Evolutionary conservation across 2,329 filamentous ascomycete genomes (phyloP), one percentile per base, ranked within the genome.

Genomic region (Colletotrichum plurivorum): DNA sequence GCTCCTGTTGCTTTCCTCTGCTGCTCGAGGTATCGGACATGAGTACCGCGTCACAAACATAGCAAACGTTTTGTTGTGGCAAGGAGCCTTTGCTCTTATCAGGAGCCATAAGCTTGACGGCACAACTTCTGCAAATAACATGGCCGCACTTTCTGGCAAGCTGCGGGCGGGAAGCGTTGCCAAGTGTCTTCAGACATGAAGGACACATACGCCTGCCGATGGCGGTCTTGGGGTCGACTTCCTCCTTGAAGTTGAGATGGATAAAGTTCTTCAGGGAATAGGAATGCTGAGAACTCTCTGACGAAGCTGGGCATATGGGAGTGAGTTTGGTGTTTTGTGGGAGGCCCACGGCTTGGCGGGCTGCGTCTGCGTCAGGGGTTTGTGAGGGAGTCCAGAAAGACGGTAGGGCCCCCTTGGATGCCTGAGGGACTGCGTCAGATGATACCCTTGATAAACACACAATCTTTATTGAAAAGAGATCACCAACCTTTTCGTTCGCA

Each of bases 341-440:
- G n/a, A 56, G 41, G 13, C 36, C 46, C 20, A 61, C 41, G 16
- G 64, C 64, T 51, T 58, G 48, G 27, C 69, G 64, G 39, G 69
- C 77, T 61, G 79, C 75, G 54, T 79, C 76, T 41, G 79, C 78
- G 48, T 81, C 79, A 13, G 94, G 94, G 0, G 93, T 97, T 66
- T 95, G 88, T 0, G 92, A 93, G 0, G 94, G 95, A 1, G 95
- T 92, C 96, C 95, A 98, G 82, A 98, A 98, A 0, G 94, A 97
- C 0, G 94, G 93, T 0, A 97, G 82, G 16, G 87, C 61, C 51
- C 63, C 55, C 46, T 68, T 71, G 10, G 58, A 68, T 52, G 63
- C 51, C 70, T 71, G 45, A 25, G 53, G 49, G 27, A 43, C 31
- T 36, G 13, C 25, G 55, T 71, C 56, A 60, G 67, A 58, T 62